Conservation (phyloP, 2,329 filamentous ascomycete species). For the Colletotrichum theobromicola region DNA sequence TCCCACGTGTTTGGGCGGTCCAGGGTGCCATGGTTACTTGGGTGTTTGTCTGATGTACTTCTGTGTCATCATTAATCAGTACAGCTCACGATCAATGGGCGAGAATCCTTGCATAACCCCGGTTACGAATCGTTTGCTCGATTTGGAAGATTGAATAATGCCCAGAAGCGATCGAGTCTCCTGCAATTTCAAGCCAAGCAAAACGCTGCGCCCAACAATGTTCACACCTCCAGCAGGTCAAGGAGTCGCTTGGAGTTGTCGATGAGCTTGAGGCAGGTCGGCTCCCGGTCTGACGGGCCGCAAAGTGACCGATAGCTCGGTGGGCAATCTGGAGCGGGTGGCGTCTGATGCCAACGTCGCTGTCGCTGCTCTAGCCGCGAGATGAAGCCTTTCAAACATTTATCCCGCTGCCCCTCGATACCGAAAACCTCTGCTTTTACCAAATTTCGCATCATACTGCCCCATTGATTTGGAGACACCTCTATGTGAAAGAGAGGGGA, state of each 20-base stretch:
- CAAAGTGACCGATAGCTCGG: background rate
- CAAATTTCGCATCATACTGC: background rate
- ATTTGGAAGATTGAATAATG: background rate
- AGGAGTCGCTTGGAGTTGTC: background rate
- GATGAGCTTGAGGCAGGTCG: background rate
- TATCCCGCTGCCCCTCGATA: background rate
- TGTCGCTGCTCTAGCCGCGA: background rate
- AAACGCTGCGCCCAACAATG: background rate
- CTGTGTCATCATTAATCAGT: background rate
- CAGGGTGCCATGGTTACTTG: background rate
- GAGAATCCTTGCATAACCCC: background rate
- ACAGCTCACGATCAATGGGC: background rate
- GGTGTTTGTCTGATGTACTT: background rate
- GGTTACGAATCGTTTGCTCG: background rate
- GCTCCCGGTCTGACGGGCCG: background rate
- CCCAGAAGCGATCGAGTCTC: background rate
- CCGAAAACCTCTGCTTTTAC: background rate
- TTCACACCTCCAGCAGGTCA: background rate
- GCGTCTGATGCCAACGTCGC: background rate
- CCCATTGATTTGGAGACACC: background rate
- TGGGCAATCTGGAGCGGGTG: background rate
- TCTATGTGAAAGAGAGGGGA: background rate
- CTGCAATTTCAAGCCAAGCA: background rate
- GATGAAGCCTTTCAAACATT: background rate
- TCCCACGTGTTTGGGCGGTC: background rate